Evolutionary conservation across 78 protist genomes (phyloP).

Genomic region (Speleostelium caveatum): DNA sequence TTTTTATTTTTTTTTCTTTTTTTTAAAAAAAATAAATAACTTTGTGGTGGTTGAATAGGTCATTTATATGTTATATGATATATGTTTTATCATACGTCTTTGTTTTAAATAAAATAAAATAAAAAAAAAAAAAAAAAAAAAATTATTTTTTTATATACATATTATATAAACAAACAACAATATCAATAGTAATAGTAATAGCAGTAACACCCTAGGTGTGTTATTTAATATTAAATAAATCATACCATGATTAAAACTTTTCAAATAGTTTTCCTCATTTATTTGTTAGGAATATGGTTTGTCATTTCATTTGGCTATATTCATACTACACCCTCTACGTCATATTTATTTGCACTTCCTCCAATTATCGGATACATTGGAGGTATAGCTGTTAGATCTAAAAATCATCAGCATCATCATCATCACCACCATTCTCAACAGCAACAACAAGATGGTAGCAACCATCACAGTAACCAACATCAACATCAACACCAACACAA

Average conservation of each 20-base stretch:
- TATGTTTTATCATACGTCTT: no score
- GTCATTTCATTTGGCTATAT: conserved; percentile 3
- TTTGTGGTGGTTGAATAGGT: no score
- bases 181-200: not conserved
- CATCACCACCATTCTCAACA: not conserved
- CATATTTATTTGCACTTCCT: conserved; percentile 40
- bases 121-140: no score
- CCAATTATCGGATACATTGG: conserved; percentile 69
- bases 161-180: no score
- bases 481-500: not conserved
- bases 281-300: not conserved
- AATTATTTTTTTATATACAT: no score
- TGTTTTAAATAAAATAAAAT: no score
- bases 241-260: not conserved
- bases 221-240: no score
- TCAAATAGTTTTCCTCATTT: not conserved
- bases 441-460: no score
- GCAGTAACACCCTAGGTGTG: no score
- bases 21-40: not conserved
- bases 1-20: no score
- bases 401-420: no score
- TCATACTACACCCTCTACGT: conserved; percentile 1
- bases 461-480: not conserved
- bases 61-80: no score
- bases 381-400: conserved; percentile 37